Base-by-base conservation (phyloP, 2,329 filamentous ascomycete genomes). In the Ceratocystis ficicola region DNA sequence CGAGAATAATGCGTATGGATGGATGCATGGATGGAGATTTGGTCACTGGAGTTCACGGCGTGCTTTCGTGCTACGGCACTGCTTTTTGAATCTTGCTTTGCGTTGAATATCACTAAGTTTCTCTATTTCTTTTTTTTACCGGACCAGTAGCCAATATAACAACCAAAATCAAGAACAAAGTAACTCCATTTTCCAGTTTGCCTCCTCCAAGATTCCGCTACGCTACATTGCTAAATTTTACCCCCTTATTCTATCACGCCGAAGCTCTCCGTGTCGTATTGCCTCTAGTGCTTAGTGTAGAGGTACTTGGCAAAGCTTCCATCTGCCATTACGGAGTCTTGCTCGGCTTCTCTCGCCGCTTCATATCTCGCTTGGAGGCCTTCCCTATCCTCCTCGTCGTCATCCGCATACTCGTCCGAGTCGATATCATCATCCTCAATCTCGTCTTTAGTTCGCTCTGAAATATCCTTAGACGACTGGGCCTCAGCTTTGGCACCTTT, bases 291-390 rank as follows among this genome's bases (percentile, higher is more conserved):
- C 68, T 81, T 79, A 17, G 75, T 74, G 71, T 83, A 77, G 22
- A 85, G 72, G 69, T 81, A 85, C 73, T 85, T 85, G 46, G 81
- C 82, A 71, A 85, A 85, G 71, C 83, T 85, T n/a, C 82, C 82
- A 59, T 84, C 80, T 5, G 79, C 77, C 71, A 78, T 75, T 61
- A 79, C 73, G 0, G 78, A 79, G 59, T 83, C 78, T 20, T 76
- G 76, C 22, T 83, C 82, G 12, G 84, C 82, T 46, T 80, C 79
- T 71, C 95, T 78, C 0, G 91, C 89, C 55, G 89, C 82, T 73
- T 88, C 82, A 73, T 96, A 97, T 69, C 90, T 80, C 62, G 84
- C 79, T 72, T 89, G 85, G 60, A 96, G 79, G 1, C 88, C 85
- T 68, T 86, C 82, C 68, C 83, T 80, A 69, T 84, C 80, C 28